phyloP scores from a whole-genome alignment of 2,329 filamentous ascomycete species.

The Elsinoe perseae region DNA sequence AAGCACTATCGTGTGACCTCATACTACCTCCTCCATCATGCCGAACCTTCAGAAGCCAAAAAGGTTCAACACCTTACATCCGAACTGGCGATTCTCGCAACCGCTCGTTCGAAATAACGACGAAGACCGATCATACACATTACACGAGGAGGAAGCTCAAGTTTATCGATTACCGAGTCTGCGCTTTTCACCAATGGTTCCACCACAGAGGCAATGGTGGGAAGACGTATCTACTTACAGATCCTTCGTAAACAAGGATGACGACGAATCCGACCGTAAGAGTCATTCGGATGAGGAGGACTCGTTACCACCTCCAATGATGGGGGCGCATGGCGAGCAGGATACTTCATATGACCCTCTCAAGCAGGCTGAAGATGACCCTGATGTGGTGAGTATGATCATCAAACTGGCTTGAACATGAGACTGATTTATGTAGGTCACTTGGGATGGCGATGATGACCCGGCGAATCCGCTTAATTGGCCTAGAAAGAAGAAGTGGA shows the following conservation, averaged over 20 bases:
- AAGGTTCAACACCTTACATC: slow-evolving; percentile 12
- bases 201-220: slow-evolving; percentile 8
- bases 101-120: neutral
- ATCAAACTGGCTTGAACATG: neutral
- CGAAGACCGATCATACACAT: slow-evolving; percentile 6
- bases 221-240: slow-evolving; percentile 5
- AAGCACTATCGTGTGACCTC: slow-evolving; percentile 4
- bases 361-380: slow-evolving; percentile 11
- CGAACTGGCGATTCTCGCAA: slow-evolving; percentile 7
- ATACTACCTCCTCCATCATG: neutral
- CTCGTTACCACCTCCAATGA: neutral
- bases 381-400: slow-evolving; percentile 7
- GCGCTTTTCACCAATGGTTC: slow-evolving; percentile 7
- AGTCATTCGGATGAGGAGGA: slow-evolving; percentile 3
- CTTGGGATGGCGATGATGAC: slow-evolving; percentile 41
- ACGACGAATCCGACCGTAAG: slow-evolving; percentile 1
- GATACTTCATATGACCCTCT: slow-evolving; percentile 5
- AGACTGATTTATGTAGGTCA: slow-evolving; percentile 26
- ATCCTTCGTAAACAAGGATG: slow-evolving; percentile 5
- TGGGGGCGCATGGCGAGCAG: slow-evolving; percentile 2
- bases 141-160: slow-evolving; percentile 9
- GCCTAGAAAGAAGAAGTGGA: slow-evolving; percentile 38
- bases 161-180: slow-evolving; percentile 1
- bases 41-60: slow-evolving; percentile 3
- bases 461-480: slow-evolving; percentile 43